A percentile compares a stretch with the other conserved stretches of the same genome.
These are phyloP conservation scores for Uncinocarpus reesii DNA, from an alignment of 2,329 filamentous ascomycete genomes.

Conservation along the genomic window DNA sequence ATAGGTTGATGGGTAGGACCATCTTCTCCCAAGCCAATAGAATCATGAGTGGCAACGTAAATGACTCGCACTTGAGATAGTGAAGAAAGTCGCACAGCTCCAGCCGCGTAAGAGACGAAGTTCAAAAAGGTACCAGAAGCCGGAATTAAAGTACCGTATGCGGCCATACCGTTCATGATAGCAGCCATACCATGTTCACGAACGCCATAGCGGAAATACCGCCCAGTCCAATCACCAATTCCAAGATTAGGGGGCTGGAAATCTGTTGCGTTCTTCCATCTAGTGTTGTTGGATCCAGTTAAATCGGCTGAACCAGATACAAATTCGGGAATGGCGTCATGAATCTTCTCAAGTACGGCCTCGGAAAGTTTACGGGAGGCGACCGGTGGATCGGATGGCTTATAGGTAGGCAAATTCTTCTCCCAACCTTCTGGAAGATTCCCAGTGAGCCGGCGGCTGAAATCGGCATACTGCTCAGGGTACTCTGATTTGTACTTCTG, in stretches of 20 bases:
- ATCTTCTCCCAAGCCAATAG: constrained; percentile 97
- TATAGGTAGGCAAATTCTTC: constrained; percentile 85
- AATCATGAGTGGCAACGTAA: constrained; percentile 97
- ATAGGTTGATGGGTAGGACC: constrained; percentile 98
- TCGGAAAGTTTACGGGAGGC: constrained; percentile 96
- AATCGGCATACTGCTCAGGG: constrained; percentile 69
- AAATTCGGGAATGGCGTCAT: constrained; percentile 74
- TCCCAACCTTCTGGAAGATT: constrained; percentile 95
- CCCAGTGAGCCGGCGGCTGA: constrained; percentile 66
- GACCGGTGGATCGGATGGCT: constrained; percentile 68
- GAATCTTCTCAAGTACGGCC: constrained; percentile 79
- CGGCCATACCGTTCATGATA: constrained; percentile 64
- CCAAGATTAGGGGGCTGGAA: constrained; percentile 84
- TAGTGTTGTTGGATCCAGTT: constrained; percentile 96
- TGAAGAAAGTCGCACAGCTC: constrained; percentile 85
- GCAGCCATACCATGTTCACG: constrained; percentile 45
- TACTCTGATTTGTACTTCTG: constrained; percentile 72
- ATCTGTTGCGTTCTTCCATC: constrained; percentile 93
- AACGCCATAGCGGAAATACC: constrained; percentile 57
- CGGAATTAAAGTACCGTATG: constrained; percentile 90
- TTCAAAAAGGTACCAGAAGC: constrained; percentile 96
- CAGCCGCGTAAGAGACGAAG: constrained; percentile 96
- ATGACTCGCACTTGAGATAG: constrained; percentile 84
- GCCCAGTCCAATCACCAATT: constrained; percentile 80
- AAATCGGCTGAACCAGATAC: constrained; percentile 93